Conservation (phyloP, 2,329 filamentous ascomycete species). For the Phoma sp. region DNA sequence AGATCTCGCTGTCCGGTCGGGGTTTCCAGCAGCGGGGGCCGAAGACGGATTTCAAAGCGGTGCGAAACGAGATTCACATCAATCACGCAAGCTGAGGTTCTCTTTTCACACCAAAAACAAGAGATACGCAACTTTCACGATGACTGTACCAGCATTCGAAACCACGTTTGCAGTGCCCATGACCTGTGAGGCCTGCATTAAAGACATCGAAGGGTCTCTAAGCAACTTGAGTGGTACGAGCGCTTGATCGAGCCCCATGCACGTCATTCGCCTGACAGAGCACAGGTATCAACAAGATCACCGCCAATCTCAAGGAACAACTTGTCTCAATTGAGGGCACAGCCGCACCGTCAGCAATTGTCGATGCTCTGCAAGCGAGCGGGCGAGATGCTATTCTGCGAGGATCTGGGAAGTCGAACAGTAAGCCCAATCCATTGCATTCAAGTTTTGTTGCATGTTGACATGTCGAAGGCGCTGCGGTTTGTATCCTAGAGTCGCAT, state of each 20-base stretch:
- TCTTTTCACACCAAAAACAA: not conserved
- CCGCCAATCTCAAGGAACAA: constrained; percentile 83
- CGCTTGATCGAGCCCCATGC: constrained; percentile 22
- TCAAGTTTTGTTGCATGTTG: not conserved
- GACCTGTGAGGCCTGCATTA: constrained; percentile 88
- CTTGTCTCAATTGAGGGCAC: constrained; percentile 86
- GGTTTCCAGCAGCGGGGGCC: constrained; percentile 16
- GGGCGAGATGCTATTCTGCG: constrained; percentile 94
- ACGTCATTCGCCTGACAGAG: constrained; percentile 34
- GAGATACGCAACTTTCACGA: constrained; percentile 14
- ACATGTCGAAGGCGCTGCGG: constrained; percentile 70
- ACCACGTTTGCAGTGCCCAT: constrained; percentile 95
- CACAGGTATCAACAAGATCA: constrained; percentile 79
- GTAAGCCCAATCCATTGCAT: constrained; percentile 59
- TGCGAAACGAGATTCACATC: constrained; percentile 21
- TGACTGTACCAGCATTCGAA: constrained; percentile 59
- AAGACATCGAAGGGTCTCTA: constrained; percentile 81
- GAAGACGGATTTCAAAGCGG: constrained; percentile 43
- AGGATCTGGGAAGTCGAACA: constrained; percentile 84
- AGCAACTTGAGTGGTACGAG: constrained; percentile 71
- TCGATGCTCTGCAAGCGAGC: constrained; percentile 85
- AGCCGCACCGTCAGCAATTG: constrained; percentile 88
- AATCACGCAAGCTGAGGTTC: constrained; percentile 8
- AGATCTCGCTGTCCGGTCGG: constrained; percentile 13
- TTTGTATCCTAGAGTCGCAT: constrained; percentile 94